A percentile compares a stretch with the other conserved stretches of the same genome.
phyloP scores from a whole-genome alignment of 306 rosid species.

The Gillenia trifoliata region DNA sequence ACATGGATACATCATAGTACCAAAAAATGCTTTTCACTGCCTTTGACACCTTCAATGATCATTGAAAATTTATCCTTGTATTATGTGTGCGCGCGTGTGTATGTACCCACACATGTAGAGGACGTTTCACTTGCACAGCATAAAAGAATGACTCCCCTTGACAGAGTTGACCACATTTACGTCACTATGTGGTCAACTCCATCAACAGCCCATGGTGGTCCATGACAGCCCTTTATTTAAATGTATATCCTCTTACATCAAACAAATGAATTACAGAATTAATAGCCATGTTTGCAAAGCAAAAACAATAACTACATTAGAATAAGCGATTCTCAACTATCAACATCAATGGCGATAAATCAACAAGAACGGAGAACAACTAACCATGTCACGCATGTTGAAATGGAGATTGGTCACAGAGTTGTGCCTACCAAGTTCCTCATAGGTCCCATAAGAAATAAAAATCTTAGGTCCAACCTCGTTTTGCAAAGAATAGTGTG shows the following conservation, averaged over 20 bases:
- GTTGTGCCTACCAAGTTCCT: constrained; percentile 66
- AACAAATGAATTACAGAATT: background rate
- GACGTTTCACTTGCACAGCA: background rate
- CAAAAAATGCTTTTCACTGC: background rate
- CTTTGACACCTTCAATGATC: background rate
- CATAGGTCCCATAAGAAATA: constrained; percentile 69
- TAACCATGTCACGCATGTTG: constrained; percentile 96
- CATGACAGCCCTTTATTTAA: background rate
- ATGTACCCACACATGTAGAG: background rate
- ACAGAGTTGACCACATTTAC: background rate
- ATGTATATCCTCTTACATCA: background rate
- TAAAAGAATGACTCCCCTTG: background rate
- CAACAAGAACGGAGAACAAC: constrained; percentile 21
- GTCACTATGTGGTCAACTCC: background rate
- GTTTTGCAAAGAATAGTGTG: constrained; percentile 96
- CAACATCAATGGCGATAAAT: background rate
- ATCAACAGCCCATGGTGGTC: background rate
- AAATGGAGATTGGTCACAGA: constrained; percentile 85
- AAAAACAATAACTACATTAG: background rate
- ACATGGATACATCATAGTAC: background rate
- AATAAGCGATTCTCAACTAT: background rate
- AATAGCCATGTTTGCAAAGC: background rate
- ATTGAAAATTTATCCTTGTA: background rate
- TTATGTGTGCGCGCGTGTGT: background rate
- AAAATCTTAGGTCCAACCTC: constrained; percentile 95